Evolutionary conservation across 1,139 yeast genomes (phyloP).

Genomic region (Starmera stellimalicola): DNA sequence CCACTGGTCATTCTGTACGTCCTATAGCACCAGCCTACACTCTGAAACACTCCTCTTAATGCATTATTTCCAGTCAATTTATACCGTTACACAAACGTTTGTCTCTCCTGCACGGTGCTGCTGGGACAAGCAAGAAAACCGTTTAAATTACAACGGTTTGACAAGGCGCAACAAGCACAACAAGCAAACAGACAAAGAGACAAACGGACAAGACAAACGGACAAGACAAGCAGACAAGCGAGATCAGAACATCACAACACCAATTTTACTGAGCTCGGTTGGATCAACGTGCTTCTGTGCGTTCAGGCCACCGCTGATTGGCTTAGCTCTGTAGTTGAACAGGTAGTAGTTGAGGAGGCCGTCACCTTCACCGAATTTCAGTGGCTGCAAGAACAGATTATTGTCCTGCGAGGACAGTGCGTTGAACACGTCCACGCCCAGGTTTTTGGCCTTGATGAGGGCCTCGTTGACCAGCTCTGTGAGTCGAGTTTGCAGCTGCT

Average conservation of each 20-base stretch:
- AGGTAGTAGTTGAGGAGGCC: slow-evolving; percentile 85
- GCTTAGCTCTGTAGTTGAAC: slow-evolving; percentile 81
- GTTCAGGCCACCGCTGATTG: slow-evolving; percentile 73
- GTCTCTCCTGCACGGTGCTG: too few species aligned
- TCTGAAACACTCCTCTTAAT: too few species aligned
- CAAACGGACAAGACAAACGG: neutral
- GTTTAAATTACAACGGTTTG: too few species aligned
- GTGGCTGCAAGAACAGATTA: slow-evolving; percentile 64
- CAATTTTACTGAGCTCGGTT: slow-evolving; percentile 67
- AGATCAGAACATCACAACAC: slow-evolving; percentile 67
- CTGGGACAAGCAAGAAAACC: too few species aligned
- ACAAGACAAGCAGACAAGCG: neutral
- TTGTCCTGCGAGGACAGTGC: slow-evolving; percentile 90
- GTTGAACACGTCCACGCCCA: slow-evolving; percentile 82
- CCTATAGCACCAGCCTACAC: too few species aligned
- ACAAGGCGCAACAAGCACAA: neutral
- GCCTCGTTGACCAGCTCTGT: slow-evolving; percentile 61
- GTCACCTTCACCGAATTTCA: slow-evolving; percentile 91
- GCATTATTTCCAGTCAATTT: too few species aligned
- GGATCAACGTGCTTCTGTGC: slow-evolving; percentile 40
- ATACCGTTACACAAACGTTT: too few species aligned
- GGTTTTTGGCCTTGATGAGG: slow-evolving; percentile 58
- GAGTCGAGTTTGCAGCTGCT: slow-evolving; percentile 49
- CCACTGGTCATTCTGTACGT: too few species aligned
- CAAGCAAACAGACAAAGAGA: neutral